Conservation (phyloP, 495 filamentous ascomycete genomes). For the Aspergillus ostianus region DNA sequence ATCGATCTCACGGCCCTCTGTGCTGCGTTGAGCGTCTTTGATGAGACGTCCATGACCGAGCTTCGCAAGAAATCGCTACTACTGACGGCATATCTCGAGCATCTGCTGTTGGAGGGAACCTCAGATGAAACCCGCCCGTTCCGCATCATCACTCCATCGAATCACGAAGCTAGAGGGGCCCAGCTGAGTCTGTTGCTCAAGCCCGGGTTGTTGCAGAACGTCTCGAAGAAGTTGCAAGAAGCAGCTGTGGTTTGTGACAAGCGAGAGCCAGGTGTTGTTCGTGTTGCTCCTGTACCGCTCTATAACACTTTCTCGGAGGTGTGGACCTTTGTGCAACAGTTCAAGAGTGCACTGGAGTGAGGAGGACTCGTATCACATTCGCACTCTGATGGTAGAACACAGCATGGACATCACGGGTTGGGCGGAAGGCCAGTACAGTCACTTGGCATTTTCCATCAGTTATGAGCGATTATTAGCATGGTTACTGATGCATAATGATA, state of each 20-base stretch:
- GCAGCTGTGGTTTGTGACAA: slow-evolving; percentile 82
- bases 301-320: slow-evolving; percentile 86
- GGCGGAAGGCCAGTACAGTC: neutral
- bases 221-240: slow-evolving; percentile 67
- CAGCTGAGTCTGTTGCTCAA: slow-evolving; percentile 77
- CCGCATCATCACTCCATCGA: slow-evolving; percentile 75
- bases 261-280: slow-evolving; percentile 84
- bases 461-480: neutral
- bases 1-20: slow-evolving; percentile 63
- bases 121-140: slow-evolving; percentile 37
- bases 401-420: neutral
- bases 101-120: slow-evolving; percentile 54
- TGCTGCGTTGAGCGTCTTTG: slow-evolving; percentile 76
- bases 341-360: slow-evolving; percentile 32
- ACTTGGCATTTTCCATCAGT: neutral
- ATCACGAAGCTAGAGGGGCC: slow-evolving; percentile 73
- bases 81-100: slow-evolving; percentile 79
- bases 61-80: slow-evolving; percentile 72
- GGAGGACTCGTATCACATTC: neutral
- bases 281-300: slow-evolving; percentile 88
- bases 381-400: neutral
- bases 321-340: slow-evolving; percentile 65
- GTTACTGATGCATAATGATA: neutral
- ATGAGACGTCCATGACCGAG: slow-evolving; percentile 63
- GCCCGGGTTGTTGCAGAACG: slow-evolving; percentile 64